Base-by-base conservation (phyloP, 2,329 filamentous ascomycete genomes). In the Ophiostoma australiae region DNA sequence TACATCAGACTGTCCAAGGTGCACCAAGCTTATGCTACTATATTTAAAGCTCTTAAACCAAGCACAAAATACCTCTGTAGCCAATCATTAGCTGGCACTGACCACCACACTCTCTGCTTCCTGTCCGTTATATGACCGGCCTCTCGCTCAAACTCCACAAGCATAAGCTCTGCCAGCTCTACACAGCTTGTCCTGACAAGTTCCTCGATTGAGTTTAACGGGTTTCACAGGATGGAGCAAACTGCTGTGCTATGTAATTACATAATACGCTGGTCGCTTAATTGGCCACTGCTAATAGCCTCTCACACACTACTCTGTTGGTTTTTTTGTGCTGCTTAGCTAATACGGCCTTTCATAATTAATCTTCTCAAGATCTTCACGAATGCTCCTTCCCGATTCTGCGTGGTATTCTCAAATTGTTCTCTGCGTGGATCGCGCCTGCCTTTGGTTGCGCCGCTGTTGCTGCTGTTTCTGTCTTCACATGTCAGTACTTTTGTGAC, bases 401-500 rank as follows among this genome's bases (percentile, higher is more conserved):
- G 35, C 15, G 31, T 63, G 31, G 31, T 27, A 27, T 52, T 23
- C 55, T 4, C 13, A 41, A 41, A 11, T 35, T 63, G 27, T n/a
- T 35, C 27, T 17, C n/a, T 35, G 58, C 27, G 27, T 63, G 58
- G 58, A 15, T 33, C 23, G 31, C 3, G 10, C 31, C 31, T 63
- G 58, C 27, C 58, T 63, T 35, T 35, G 31, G n/a, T 13, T 11
- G 20, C 11, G 27, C 55, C 17, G 15, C 27, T 61, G 55, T n/a
- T 20, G 55, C 55, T 15, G 55, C 31, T 35, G 13, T 63, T 20
- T 63, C 6, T 35, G 13, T 63, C 23, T 58, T 58, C 52, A 58
- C 52, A 58, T 58, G 52, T 58, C 23, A 58, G 52, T 58, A 48
- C 52, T 27, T 31, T 58, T 58, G 52, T 58, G 52, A 58, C 52